phyloP scores from a whole-genome alignment of 768 basidiomycete genomes.

The Pulveroboletus sp. region DNA sequence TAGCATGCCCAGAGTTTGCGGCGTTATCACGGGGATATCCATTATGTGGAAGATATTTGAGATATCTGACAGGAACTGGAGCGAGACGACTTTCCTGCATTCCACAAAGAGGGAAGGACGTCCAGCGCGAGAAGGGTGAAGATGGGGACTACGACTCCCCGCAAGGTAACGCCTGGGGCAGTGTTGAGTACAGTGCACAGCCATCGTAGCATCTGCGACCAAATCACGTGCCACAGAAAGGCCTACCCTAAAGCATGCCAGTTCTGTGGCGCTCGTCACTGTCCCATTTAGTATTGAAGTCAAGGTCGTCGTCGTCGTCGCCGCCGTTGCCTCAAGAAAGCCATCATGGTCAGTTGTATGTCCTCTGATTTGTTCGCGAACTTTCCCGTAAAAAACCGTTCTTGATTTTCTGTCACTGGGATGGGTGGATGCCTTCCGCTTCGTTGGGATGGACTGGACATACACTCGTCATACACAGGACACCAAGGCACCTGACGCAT shows the following conservation, averaged over 20 bases:
- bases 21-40: conserved; percentile 16
- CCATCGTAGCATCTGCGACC: neutral
- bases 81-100: conserved; percentile 20
- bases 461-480: neutral
- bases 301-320: conserved; percentile 18
- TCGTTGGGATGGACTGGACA: conserved; percentile 18
- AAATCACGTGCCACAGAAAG: conserved; percentile 18
- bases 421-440: conserved; percentile 26
- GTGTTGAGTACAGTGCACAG: conserved; percentile 4
- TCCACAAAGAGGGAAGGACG: conserved; percentile 6
- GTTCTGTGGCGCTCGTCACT: neutral
- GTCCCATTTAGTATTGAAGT: conserved; percentile 15
- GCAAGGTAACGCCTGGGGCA: conserved; percentile 1
- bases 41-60: conserved; percentile 18
- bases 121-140: neutral
- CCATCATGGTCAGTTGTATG: conserved; percentile 30
- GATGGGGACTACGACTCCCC: neutral
- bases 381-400: neutral
- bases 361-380: neutral
- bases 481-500: conserved; percentile 12
- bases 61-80: conserved; percentile 13
- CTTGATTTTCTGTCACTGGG: neutral
- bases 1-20: conserved; percentile 11
- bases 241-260: conserved; percentile 24
- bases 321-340: conserved; percentile 25